phyloP scores from a whole-genome alignment of 495 filamentous ascomycete species.

The Aspergillus mulundensis region DNA sequence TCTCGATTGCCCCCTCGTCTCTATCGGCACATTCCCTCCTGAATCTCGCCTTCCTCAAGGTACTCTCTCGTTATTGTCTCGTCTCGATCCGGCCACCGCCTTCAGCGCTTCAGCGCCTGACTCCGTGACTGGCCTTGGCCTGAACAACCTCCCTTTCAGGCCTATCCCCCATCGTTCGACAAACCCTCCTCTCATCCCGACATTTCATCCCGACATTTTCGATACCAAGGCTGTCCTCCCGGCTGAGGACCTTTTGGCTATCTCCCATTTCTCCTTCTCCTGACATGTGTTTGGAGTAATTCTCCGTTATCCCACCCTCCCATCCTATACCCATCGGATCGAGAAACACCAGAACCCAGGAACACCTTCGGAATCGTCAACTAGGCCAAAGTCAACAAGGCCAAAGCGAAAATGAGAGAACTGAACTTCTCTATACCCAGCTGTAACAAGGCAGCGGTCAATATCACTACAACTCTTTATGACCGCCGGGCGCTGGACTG shows the following conservation, averaged over 20 bases:
- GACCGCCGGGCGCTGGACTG: slow-evolving; percentile 96
- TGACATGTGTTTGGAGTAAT: slow-evolving; percentile 15
- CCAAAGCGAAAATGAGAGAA: slow-evolving; percentile 29
- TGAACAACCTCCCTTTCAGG: slow-evolving; percentile 18
- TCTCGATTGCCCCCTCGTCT: not conserved
- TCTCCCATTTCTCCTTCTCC: slow-evolving; percentile 5
- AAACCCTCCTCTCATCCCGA: not conserved
- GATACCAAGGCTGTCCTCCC: not conserved
- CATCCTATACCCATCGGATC: not conserved
- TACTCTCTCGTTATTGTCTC: not conserved
- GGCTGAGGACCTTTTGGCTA: slow-evolving; percentile 8
- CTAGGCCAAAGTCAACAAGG: slow-evolving; percentile 99
- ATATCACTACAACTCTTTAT: slow-evolving; percentile 97
- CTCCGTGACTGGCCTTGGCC: slow-evolving; percentile 24
- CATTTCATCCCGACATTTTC: too few species aligned
- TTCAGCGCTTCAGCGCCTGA: not conserved
- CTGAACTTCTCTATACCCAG: too few species aligned
- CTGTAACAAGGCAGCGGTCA: slow-evolving; percentile 57
- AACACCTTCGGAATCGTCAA: slow-evolving; percentile 98
- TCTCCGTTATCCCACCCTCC: not conserved
- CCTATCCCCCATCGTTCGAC: not conserved
- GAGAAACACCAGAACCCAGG: too few species aligned
- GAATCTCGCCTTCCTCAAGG: not conserved
- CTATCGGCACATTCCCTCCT: not conserved
- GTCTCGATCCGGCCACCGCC: slow-evolving; percentile 3